These are phyloP conservation scores for Crucihimalaya himalaica DNA, from an alignment of 345 rosid species.

Conservation along the genomic window DNA sequence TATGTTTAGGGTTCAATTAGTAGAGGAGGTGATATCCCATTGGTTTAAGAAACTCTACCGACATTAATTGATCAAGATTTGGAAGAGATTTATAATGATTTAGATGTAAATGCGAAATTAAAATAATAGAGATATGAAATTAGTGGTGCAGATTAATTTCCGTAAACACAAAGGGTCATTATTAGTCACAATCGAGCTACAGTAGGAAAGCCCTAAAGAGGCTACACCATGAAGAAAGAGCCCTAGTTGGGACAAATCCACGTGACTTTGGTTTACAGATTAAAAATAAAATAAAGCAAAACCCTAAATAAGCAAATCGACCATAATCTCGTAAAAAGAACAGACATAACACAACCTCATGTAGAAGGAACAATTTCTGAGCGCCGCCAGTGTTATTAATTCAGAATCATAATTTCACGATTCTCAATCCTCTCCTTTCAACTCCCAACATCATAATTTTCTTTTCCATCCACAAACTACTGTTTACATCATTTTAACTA, in stretches of 20 bases:
- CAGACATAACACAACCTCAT: slow-evolving; percentile 43
- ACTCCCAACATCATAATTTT: slow-evolving; percentile 27
- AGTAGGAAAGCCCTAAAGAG: slow-evolving; percentile 30
- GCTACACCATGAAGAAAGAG: slow-evolving; percentile 40
- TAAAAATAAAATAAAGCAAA: slow-evolving; percentile 1
- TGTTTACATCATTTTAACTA: not conserved
- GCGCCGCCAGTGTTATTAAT: slow-evolving; percentile 40
- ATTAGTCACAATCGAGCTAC: slow-evolving; percentile 36
- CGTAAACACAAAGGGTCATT: slow-evolving; percentile 24
- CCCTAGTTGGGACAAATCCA: slow-evolving; percentile 44
- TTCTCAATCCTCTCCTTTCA: slow-evolving; percentile 26
- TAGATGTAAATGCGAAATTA: not conserved
- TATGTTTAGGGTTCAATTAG: not conserved
- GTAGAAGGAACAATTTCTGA: slow-evolving; percentile 48
- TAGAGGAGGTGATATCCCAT: not conserved
- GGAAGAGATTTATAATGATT: not conserved
- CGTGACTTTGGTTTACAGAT: slow-evolving; percentile 34
- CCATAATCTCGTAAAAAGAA: slow-evolving; percentile 45
- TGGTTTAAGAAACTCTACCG: not conserved
- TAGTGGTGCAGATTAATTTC: slow-evolving; percentile 17
- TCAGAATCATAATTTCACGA: slow-evolving; percentile 38
- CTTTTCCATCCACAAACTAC: slow-evolving; percentile 20
- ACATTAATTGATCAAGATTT: not conserved
- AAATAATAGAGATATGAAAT: not conserved
- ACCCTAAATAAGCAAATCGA: slow-evolving; percentile 41